Evolutionary conservation across 2,329 filamentous ascomycete genomes (phyloP).

Genomic region (Clonostachys solani): DNA sequence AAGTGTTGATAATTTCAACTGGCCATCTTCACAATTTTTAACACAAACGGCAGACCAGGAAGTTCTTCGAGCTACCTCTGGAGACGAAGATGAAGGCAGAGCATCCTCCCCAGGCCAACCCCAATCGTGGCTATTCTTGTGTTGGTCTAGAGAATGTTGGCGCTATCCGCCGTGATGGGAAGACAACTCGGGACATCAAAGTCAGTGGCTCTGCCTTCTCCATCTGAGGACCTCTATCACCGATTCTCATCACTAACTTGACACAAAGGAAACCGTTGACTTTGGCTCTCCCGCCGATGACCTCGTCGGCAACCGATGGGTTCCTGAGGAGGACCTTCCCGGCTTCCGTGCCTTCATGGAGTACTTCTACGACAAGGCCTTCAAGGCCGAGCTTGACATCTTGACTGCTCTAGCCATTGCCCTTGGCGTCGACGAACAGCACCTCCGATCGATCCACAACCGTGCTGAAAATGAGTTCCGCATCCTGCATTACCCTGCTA

Average conservation of each 20-base stretch:
- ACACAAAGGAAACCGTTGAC: slow-evolving; percentile 28
- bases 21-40: too few relatives aligned
- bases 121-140: slow-evolving; percentile 20
- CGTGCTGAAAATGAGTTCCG: slow-evolving; percentile 8
- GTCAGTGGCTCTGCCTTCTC: neutral
- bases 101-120: slow-evolving; percentile 18
- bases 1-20: neutral
- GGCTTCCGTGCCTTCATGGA: slow-evolving; percentile 25
- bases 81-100: slow-evolving; percentile 19
- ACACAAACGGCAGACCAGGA: neutral
- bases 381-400: slow-evolving; percentile 16
- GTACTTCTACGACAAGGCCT: slow-evolving; percentile 21
- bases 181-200: slow-evolving; percentile 4
- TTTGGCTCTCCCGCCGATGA: slow-evolving; percentile 25
- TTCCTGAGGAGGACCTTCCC: slow-evolving; percentile 24
- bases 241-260: neutral
- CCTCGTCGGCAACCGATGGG: slow-evolving; percentile 30
- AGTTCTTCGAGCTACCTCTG: slow-evolving; percentile 9
- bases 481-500: slow-evolving; percentile 9
- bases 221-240: too few relatives aligned
- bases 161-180: slow-evolving; percentile 14
- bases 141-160: slow-evolving; percentile 19
- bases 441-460: slow-evolving; percentile 3
- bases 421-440: slow-evolving; percentile 17
- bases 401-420: slow-evolving; percentile 23